phyloP scores from a whole-genome alignment of 192 early-diverging fungal genomes.

The Thoreauomyces humboldtii region DNA sequence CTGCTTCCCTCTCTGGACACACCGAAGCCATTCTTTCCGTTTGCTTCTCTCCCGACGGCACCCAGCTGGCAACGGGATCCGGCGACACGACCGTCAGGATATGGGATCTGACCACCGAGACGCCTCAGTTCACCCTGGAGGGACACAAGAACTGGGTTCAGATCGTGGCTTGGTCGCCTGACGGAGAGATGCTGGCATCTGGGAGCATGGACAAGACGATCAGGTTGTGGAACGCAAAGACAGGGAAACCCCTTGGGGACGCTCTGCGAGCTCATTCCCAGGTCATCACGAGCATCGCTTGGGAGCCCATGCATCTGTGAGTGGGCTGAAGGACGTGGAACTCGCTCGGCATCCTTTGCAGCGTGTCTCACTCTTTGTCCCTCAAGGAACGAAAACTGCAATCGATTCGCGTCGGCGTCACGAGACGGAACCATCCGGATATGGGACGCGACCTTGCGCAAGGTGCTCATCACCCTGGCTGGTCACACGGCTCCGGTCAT shows the following conservation, averaged over 20 bases:
- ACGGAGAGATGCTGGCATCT: conserved; percentile 79
- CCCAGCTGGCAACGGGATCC: conserved; percentile 90
- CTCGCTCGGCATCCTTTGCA: too few species aligned
- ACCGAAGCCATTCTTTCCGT: conserved; percentile 91
- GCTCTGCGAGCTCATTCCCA: conserved; percentile 81
- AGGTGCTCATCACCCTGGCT: conserved; percentile 71
- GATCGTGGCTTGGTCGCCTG: conserved; percentile 88
- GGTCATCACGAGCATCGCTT: conserved; percentile 85
- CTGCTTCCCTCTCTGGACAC: conserved; percentile 82
- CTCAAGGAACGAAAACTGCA: conserved; percentile 74
- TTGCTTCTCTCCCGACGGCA: conserved; percentile 87
- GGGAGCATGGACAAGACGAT: conserved; percentile 91
- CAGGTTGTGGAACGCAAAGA: conserved; percentile 84
- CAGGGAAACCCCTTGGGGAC: conserved; percentile 76
- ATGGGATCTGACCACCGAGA: conserved; percentile 97
- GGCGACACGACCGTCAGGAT: conserved; percentile 92
- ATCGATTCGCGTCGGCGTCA: conserved; percentile 84
- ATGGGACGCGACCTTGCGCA: conserved; percentile 84
- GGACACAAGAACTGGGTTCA: conserved; percentile 94
- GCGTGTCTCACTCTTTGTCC: not conserved
- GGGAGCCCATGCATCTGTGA: conserved; percentile 90
- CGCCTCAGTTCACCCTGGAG: conserved; percentile 78
- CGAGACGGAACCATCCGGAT: conserved; percentile 90
- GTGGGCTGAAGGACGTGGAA: too few species aligned
- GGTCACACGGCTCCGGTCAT: conserved; percentile 93